Conservation (phyloP, 139 green algal species). For the Chlamydomonas schloesseri region DNA sequence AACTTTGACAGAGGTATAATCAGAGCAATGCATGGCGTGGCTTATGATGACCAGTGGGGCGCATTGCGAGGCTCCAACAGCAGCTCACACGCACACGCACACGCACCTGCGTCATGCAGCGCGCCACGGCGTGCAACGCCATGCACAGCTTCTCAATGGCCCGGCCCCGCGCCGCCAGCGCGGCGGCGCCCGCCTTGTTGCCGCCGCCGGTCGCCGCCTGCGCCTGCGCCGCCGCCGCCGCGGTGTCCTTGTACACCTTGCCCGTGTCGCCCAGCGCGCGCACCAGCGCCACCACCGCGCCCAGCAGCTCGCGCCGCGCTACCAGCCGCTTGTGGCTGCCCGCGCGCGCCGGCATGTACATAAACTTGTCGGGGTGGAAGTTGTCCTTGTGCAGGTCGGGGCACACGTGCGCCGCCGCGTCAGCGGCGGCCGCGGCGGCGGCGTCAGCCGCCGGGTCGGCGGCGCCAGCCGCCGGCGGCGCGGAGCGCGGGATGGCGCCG, state of each 20-base stretch:
- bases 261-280: constrained; percentile 18
- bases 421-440: background rate
- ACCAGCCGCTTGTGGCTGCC: background rate
- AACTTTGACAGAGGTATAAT: too few relatives aligned
- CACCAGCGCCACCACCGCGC: constrained; percentile 39
- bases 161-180: background rate
- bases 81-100: too few relatives aligned
- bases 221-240: background rate
- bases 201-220: background rate
- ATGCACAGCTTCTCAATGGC: constrained; percentile 18
- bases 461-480: background rate
- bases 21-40: too few relatives aligned
- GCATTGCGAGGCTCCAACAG: too few relatives aligned
- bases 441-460: background rate
- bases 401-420: background rate
- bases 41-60: too few relatives aligned
- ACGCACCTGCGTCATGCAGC: constrained; percentile 18
- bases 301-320: constrained; percentile 41
- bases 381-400: constrained; percentile 36
- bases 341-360: background rate
- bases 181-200: background rate
- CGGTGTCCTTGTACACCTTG: constrained; percentile 38
- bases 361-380: constrained; percentile 28
- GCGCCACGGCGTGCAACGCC: constrained; percentile 11
- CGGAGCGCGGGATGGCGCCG: constrained; percentile 6